These are phyloP conservation scores for Mrakia gelida DNA, from an alignment of 768 basidiomycete genomes.

Conservation along the genomic window DNA sequence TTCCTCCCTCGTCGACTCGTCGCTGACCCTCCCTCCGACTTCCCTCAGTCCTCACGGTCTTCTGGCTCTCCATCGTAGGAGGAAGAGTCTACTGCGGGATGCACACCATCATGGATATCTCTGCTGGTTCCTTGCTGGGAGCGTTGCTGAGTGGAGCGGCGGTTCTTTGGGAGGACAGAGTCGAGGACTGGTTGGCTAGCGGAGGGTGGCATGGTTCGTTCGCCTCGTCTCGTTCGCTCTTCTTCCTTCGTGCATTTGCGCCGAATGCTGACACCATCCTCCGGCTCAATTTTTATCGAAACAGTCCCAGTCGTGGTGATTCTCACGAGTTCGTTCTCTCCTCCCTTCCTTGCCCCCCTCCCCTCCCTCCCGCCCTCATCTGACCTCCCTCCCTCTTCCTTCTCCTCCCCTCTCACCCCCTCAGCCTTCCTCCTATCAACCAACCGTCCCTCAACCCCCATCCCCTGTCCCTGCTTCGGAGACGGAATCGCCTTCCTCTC, in stretches of 20 bases:
- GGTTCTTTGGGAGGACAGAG: slow-evolving; percentile 39
- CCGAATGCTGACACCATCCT: too few species aligned
- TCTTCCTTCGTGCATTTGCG: too few species aligned
- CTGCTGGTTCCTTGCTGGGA: slow-evolving; percentile 37
- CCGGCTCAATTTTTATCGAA: background rate
- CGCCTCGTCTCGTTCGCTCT: slow-evolving; percentile 22
- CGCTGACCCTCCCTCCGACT: slow-evolving; percentile 9
- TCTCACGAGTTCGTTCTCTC: slow-evolving; percentile 34
- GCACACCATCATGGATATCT: slow-evolving; percentile 61
- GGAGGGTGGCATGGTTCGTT: slow-evolving; percentile 43
- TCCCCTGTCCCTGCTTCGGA: slow-evolving; percentile 97
- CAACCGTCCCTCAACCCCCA: slow-evolving; percentile 71
- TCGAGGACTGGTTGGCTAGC: slow-evolving; percentile 48
- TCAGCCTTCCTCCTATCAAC: slow-evolving; percentile 4
- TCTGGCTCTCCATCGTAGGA: slow-evolving; percentile 46
- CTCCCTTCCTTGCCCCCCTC: too few species aligned
- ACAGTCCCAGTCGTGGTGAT: too few species aligned
- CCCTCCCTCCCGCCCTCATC: background rate
- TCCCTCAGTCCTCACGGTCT: slow-evolving; percentile 36
- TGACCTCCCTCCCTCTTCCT: too few species aligned
- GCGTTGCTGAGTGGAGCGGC: slow-evolving; percentile 2
- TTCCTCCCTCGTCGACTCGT: background rate
- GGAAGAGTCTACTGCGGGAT: slow-evolving; percentile 80
- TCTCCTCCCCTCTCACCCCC: background rate
- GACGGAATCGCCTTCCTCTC: slow-evolving; percentile 91